Percentiles rank a stretch among this genome's conserved stretches.
phyloP scores from a whole-genome alignment of 305 asterid species.

The Solanum hybrid region DNA sequence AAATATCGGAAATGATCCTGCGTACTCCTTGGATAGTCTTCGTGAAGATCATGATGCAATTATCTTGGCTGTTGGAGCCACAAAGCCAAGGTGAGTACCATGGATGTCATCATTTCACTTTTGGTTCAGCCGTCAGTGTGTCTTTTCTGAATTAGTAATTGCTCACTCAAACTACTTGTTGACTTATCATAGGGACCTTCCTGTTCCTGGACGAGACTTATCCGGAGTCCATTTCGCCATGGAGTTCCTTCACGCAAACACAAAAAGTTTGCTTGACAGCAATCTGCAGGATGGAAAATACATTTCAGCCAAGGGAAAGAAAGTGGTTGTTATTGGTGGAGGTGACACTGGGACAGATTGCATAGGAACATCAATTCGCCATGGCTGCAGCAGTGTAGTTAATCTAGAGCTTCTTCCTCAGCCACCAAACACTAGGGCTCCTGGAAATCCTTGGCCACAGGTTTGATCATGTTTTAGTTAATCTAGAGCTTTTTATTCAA shows the following conservation, averaged over 20 bases:
- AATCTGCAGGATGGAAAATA: conserved; percentile 74
- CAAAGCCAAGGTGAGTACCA: conserved; percentile 72
- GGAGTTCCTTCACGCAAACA: conserved; percentile 97
- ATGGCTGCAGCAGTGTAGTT: conserved; percentile 69
- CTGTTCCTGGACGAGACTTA: conserved; percentile 92
- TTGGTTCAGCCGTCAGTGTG: background rate
- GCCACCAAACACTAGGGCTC: conserved; percentile 87
- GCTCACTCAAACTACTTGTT: background rate
- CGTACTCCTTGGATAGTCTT: conserved; percentile 53
- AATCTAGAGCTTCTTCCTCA: conserved; percentile 92
- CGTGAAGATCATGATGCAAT: conserved; percentile 76
- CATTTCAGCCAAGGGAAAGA: conserved; percentile 96
- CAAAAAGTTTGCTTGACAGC: conserved; percentile 92
- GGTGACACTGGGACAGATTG: conserved; percentile 99
- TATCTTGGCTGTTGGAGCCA: conserved; percentile 92
- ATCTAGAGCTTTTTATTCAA: background rate
- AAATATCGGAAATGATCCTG: conserved; percentile 70
- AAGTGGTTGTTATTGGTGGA: conserved; percentile 97
- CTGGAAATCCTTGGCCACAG: conserved; percentile 99
- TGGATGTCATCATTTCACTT: background rate
- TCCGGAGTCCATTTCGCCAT: conserved; percentile 96
- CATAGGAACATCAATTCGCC: conserved; percentile 94
- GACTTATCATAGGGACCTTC: conserved; percentile 67
- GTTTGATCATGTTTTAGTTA: conserved; percentile 27
- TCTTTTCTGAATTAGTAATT: background rate